Conservation (phyloP, 345 rosid species). For the Microcos paniculata region DNA sequence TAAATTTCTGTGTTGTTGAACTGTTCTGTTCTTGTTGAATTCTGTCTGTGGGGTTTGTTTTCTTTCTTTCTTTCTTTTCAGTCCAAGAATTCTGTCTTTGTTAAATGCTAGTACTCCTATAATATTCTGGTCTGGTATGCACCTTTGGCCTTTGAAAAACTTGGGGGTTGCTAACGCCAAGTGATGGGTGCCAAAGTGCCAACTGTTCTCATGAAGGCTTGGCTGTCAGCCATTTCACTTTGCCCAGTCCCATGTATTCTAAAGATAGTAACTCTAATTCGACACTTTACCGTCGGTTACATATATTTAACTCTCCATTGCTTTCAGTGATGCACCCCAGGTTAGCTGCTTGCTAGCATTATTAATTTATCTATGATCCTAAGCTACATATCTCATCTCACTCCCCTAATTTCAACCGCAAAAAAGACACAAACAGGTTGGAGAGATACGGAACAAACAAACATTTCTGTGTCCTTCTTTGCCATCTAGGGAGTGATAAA, state of each 20-base stretch:
- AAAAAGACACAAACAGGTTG: not conserved
- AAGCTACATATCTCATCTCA: not conserved
- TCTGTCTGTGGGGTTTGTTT: not conserved
- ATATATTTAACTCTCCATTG: not conserved
- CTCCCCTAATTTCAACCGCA: not conserved
- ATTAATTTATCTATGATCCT: not conserved
- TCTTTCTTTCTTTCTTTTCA: not conserved
- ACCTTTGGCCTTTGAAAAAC: not conserved
- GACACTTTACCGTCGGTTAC: not conserved
- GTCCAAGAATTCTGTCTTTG: not conserved
- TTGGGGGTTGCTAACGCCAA: not conserved
- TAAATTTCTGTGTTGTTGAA: not conserved
- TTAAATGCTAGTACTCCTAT: not conserved
- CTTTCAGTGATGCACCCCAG: not conserved
- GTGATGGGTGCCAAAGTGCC: constrained; percentile 10
- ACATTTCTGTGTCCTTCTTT: not conserved
- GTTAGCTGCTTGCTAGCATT: constrained; percentile 6
- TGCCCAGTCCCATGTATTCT: not conserved
- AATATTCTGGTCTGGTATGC: not conserved
- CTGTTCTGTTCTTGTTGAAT: not conserved
- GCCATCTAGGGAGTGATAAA: not conserved
- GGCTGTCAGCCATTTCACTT: constrained; percentile 19
- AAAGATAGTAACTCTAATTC: not conserved
- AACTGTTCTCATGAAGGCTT: constrained; percentile 14
- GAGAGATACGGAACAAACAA: not conserved